These are phyloP conservation scores for Graphilbum fragrans DNA, from an alignment of 2,329 filamentous ascomycete species.

Conservation along the genomic window DNA sequence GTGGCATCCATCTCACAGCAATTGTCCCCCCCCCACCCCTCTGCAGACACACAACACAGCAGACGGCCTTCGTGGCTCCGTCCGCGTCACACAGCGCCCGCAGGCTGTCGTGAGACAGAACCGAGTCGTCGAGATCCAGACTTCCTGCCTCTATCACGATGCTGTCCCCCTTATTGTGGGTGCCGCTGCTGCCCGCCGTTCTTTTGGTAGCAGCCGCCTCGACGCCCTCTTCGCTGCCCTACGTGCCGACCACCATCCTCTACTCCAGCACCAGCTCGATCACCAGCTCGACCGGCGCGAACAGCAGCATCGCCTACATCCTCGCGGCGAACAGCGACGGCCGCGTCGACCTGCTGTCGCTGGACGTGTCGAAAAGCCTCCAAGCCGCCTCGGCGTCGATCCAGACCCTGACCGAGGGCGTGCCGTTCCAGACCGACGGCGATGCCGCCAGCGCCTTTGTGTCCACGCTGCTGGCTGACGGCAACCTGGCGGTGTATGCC, in stretches of 20 bases:
- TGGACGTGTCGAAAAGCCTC: slow-evolving; percentile 53
- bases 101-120: too few relatives aligned
- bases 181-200: background rate
- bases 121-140: too few relatives aligned
- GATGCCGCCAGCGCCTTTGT: slow-evolving; percentile 43
- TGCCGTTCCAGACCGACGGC: slow-evolving; percentile 50
- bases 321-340: slow-evolving; percentile 41
- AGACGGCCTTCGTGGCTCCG: too few relatives aligned
- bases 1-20: too few relatives aligned
- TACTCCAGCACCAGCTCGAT: slow-evolving; percentile 33
- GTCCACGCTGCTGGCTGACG: slow-evolving; percentile 53
- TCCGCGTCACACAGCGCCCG: too few relatives aligned
- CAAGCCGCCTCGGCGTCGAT: slow-evolving; percentile 29
- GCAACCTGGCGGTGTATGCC: slow-evolving; percentile 60
- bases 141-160: background rate
- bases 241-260: slow-evolving; percentile 65
- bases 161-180: background rate
- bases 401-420: slow-evolving; percentile 37
- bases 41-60: too few relatives aligned
- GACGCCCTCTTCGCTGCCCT: slow-evolving; percentile 47
- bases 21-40: too few relatives aligned
- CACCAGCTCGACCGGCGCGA: slow-evolving; percentile 11
- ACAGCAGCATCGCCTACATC: slow-evolving; percentile 50
- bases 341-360: slow-evolving; percentile 40
- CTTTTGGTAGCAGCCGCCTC: slow-evolving; percentile 11